Evolutionary conservation across 495 filamentous ascomycete genomes (phyloP).

Genomic region (Penicillium tannophilum): DNA sequence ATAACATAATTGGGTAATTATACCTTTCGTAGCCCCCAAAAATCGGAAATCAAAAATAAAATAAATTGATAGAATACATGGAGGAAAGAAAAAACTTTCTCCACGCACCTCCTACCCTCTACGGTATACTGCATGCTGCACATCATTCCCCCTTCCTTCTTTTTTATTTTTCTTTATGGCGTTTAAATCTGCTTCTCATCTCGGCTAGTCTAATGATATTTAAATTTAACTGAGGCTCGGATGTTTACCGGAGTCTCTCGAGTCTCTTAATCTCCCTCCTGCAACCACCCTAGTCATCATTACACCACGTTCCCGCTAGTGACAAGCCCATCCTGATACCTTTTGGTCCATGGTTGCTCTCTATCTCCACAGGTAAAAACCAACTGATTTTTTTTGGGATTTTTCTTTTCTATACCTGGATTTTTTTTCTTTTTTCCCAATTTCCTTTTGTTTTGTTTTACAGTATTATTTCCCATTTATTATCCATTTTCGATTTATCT

Average conservation of each 20-base stretch:
- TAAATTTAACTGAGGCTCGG: conserved; percentile 25
- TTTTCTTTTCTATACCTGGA: conserved; percentile 1
- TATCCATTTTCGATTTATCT: not conserved
- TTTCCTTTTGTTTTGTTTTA: not conserved
- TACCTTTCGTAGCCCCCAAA: conserved; percentile 2
- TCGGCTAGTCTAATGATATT: conserved; percentile 20
- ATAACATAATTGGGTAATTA: not conserved
- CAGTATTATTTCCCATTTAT: not conserved
- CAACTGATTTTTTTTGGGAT: not conserved
- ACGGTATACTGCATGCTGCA: conserved; percentile 38
- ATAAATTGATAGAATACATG: not conserved
- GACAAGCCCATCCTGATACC: conserved; percentile 34
- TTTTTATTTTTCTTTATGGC: conserved; percentile 9
- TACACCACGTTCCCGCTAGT: conserved; percentile 48
- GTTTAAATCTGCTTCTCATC: conserved; percentile 15
- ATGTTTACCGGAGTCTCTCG: conserved; percentile 26
- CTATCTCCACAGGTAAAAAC: conserved; percentile 2
- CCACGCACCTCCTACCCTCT: conserved; percentile 23
- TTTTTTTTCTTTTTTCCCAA: conserved; percentile 1
- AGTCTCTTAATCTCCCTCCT: conserved; percentile 33
- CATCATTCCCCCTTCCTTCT: conserved; percentile 30
- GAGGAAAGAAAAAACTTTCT: not conserved
- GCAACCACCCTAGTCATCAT: conserved; percentile 46
- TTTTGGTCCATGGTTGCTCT: not conserved
- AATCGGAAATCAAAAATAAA: not conserved